These are phyloP conservation scores for Aspergillus conjunctus DNA, from an alignment of 495 filamentous ascomycete species.

Conservation along the genomic window DNA sequence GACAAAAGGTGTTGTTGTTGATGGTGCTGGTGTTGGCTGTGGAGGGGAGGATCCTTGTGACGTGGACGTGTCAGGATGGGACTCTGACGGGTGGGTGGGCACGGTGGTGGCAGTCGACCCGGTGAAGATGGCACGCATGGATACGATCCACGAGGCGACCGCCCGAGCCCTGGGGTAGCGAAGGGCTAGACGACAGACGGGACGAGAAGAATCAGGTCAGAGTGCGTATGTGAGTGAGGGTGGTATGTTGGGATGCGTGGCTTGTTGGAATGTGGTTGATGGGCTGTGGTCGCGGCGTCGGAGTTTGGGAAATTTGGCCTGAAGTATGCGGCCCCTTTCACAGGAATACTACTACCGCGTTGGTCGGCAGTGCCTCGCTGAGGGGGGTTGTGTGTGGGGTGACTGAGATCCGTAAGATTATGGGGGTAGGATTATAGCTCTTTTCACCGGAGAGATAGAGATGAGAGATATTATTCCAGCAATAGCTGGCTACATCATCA, in stretches of 20 bases:
- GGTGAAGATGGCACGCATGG: conserved; percentile 49
- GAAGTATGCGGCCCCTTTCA: conserved; percentile 9
- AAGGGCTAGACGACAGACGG: conserved; percentile 13
- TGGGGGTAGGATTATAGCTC: neutral
- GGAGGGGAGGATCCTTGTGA: conserved; percentile 26
- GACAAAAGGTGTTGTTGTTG: conserved; percentile 28
- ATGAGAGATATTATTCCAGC: neutral
- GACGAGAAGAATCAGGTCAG: neutral
- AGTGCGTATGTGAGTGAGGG: neutral
- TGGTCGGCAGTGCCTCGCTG: neutral
- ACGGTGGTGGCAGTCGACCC: conserved; percentile 34
- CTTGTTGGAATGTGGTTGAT: conserved; percentile 22
- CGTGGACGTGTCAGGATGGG: conserved; percentile 33
- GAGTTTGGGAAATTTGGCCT: conserved; percentile 1
- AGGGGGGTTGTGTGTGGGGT: neutral
- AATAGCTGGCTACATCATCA: conserved; percentile 1
- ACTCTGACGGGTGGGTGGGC: conserved; percentile 34
- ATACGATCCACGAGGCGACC: conserved; percentile 30
- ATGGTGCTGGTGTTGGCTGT: conserved; percentile 15
- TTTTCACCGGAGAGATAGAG: conserved; percentile 1
- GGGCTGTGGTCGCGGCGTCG: conserved; percentile 13
- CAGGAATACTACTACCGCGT: too few relatives aligned
- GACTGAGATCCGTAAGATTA: neutral
- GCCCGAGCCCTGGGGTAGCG: conserved; percentile 20
- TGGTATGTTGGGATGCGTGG: conserved; percentile 7